These are phyloP conservation scores for Pilasporangium apinafurcum DNA, from an alignment of 352 stramenopile species.

Conservation along the genomic window DNA sequence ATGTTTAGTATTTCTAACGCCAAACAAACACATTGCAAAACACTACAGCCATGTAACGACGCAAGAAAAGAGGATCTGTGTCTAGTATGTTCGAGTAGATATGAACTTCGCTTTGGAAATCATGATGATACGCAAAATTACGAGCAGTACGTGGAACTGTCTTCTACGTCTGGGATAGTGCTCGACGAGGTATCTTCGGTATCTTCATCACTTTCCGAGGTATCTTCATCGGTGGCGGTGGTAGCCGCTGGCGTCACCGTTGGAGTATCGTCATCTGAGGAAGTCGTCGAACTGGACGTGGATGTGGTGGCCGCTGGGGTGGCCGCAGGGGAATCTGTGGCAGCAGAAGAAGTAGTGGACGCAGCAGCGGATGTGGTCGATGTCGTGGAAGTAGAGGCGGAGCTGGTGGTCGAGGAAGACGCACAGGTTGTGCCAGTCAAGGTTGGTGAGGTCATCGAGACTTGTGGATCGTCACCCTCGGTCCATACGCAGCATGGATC, in stretches of 20 bases:
- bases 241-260: conserved; percentile 8
- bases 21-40: too few species aligned
- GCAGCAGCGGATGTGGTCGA: conserved; percentile 8
- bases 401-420: too few species aligned
- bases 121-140: too few species aligned
- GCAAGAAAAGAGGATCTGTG: too few species aligned
- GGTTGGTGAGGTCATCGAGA: conserved; percentile 20
- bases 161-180: conserved; percentile 4
- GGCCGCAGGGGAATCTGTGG: conserved; percentile 8
- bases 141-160: too few species aligned
- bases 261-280: too few species aligned
- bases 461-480: conserved; percentile 19
- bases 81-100: too few species aligned
- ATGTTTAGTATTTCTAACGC: too few species aligned
- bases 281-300: conserved; percentile 1
- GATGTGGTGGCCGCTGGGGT: neutral
- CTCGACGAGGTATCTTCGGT: too few species aligned
- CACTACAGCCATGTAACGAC: too few species aligned
- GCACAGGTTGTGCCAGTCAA: conserved; percentile 24
- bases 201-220: neutral
- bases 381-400: too few species aligned
- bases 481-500: conserved; percentile 54
- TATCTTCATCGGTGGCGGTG: neutral
- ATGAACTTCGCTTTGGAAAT: too few species aligned
- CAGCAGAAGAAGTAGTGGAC: conserved; percentile 5